Percentiles rank a stretch among this genome's conserved stretches.
Evolutionary conservation across 2,329 filamentous ascomycete genomes (phyloP).

Genomic region (Raffaelea albimanens): DNA sequence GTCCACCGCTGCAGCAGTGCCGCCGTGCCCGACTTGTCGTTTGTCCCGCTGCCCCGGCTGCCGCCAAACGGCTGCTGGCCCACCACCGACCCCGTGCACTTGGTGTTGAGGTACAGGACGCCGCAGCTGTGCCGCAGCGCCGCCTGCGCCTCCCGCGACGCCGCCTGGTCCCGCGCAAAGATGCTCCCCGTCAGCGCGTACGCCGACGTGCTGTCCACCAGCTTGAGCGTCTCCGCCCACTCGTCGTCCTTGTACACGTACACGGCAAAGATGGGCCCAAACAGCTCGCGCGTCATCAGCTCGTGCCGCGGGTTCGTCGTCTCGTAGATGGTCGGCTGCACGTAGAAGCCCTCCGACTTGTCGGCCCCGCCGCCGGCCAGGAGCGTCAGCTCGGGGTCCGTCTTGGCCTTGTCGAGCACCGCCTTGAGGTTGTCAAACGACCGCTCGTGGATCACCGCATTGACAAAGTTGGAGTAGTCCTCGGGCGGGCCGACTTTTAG

Average conservation of each 20-base stretch:
- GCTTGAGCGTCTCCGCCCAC: constrained; percentile 39
- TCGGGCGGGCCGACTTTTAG: constrained; percentile 21
- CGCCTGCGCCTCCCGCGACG: constrained; percentile 39
- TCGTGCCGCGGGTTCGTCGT: constrained; percentile 29
- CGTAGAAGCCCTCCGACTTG: constrained; percentile 29
- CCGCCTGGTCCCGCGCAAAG: constrained; percentile 37
- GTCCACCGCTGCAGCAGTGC: constrained; percentile 40
- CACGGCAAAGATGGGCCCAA: constrained; percentile 34
- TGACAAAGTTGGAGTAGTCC: constrained; percentile 29
- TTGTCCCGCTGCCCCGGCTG: constrained; percentile 41
- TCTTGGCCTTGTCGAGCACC: constrained; percentile 33
- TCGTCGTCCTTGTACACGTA: constrained; percentile 37
- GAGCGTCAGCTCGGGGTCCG: constrained; percentile 30
- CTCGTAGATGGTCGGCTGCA: constrained; percentile 37
- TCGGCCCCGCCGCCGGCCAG: constrained; percentile 35
- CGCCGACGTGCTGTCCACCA: constrained; percentile 62
- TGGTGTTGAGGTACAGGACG: constrained; percentile 50
- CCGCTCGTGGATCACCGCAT: constrained; percentile 37
- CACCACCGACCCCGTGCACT: constrained; percentile 45
- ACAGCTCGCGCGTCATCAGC: constrained; percentile 37
- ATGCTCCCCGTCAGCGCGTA: constrained; percentile 49
- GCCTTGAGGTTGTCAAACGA: constrained; percentile 35
- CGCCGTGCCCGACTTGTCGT: constrained; percentile 46
- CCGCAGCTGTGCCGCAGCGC: constrained; percentile 43
- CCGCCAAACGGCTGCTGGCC: constrained; percentile 49